Percentiles rank a stretch among this genome's conserved stretches.
These are phyloP conservation scores for Heteromeles arbutifolia DNA, from an alignment of 306 rosid genomes.

Conservation along the genomic window DNA sequence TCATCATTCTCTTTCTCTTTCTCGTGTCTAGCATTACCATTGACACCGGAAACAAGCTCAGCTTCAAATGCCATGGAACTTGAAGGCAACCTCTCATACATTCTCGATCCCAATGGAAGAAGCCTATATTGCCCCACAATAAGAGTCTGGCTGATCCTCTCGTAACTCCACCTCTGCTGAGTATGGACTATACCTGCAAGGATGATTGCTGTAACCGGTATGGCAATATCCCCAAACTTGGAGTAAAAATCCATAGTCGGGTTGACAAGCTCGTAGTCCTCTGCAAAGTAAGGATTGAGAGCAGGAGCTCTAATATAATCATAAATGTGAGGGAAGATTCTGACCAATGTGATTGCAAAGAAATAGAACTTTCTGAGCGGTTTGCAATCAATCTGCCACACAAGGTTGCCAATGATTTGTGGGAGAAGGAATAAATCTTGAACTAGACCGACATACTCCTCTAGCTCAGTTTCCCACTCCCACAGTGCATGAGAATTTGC, in stretches of 20 bases:
- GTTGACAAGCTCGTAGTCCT: constrained; percentile 66
- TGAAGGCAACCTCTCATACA: constrained; percentile 69
- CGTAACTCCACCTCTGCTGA: constrained; percentile 75
- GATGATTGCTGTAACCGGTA: constrained; percentile 53
- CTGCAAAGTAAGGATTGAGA: constrained; percentile 56
- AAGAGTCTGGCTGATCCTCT: constrained; percentile 51
- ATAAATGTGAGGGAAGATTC: constrained; percentile 80
- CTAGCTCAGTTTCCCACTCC: constrained; percentile 60
- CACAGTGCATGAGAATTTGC: constrained; percentile 26
- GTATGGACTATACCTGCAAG: constrained; percentile 53
- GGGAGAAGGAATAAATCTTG: constrained; percentile 89
- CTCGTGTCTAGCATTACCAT: constrained; percentile 33
- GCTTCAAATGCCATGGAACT: constrained; percentile 58
- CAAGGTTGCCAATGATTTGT: constrained; percentile 69
- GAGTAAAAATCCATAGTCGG: constrained; percentile 69
- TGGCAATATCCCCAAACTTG: constrained; percentile 64
- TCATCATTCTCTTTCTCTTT: constrained; percentile 26
- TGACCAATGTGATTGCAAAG: constrained; percentile 68
- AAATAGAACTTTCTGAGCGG: constrained; percentile 78
- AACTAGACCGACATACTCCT: constrained; percentile 77
- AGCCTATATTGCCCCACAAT: constrained; percentile 45
- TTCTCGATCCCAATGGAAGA: constrained; percentile 49
- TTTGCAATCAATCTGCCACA: constrained; percentile 71
- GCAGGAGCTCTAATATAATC: constrained; percentile 57
- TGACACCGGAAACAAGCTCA: constrained; percentile 56